Evolutionary conservation across 106 monocot species (phyloP).

Genomic region (Dendrobium officinale): DNA sequence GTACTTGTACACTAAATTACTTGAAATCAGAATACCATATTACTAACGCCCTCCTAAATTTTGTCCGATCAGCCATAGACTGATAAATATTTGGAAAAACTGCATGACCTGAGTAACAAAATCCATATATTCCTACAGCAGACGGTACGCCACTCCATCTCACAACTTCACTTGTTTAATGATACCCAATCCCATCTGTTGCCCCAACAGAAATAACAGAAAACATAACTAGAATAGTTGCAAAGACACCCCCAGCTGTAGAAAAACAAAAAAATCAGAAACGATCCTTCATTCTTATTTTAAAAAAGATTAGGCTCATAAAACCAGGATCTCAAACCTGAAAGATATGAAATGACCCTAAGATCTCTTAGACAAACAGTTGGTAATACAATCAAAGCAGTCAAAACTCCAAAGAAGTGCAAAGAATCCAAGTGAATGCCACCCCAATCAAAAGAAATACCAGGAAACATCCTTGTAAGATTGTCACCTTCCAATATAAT

Average conservation of each 20-base stretch:
- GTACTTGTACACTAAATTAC: not conserved
- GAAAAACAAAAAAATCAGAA: not conserved
- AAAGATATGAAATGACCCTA: slow-evolving; percentile 74
- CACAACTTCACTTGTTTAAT: slow-evolving; percentile 44
- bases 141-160: slow-evolving; percentile 80
- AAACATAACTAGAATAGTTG: slow-evolving; percentile 67
- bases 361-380: slow-evolving; percentile 76
- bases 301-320: not conserved
- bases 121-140: slow-evolving; percentile 87
- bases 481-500: slow-evolving; percentile 95
- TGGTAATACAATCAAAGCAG: slow-evolving; percentile 76
- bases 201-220: slow-evolving; percentile 63
- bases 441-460: slow-evolving; percentile 38
- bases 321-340: slow-evolving; percentile 35
- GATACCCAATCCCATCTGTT: slow-evolving; percentile 49
- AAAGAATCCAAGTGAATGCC: slow-evolving; percentile 62
- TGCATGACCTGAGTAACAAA: slow-evolving; percentile 89
- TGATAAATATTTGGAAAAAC: slow-evolving; percentile 97
- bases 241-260: slow-evolving; percentile 81
- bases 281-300: not conserved
- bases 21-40: slow-evolving; percentile 31
- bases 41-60: slow-evolving; percentile 52
- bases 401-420: slow-evolving; percentile 72
- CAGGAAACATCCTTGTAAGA: slow-evolving; percentile 79
- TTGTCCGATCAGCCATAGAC: slow-evolving; percentile 78